phyloP scores from a whole-genome alignment of 306 rosid genomes.

The Fagus sylvatica region DNA sequence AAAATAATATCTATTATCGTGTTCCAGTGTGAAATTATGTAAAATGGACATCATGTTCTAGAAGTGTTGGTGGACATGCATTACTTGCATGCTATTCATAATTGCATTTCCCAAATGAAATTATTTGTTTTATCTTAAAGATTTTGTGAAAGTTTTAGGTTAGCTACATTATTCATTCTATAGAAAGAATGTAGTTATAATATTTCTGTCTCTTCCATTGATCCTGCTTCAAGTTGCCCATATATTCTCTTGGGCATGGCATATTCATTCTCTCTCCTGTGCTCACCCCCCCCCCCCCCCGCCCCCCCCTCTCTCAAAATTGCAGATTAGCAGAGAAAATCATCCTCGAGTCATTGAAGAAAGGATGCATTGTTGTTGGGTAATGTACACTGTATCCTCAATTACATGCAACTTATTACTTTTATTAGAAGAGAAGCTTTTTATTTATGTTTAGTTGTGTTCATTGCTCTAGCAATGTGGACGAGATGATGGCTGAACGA shows the following conservation, averaged over 20 bases:
- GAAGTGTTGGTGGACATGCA: not conserved
- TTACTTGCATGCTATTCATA: not conserved
- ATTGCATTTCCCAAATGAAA: not conserved
- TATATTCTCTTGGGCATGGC: not conserved
- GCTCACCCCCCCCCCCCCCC: not conserved
- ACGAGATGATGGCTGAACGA: constrained; percentile 65
- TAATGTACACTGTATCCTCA: too few relatives aligned
- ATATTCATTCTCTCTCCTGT: constrained; percentile 20
- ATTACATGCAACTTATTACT: constrained; percentile 18
- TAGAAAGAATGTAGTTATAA: not conserved
- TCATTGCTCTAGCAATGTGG: constrained; percentile 68
- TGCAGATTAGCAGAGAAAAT: constrained; percentile 84
- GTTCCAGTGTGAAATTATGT: not conserved
- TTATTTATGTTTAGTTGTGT: not conserved
- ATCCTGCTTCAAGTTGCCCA: not conserved
- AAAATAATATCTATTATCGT: too few relatives aligned
- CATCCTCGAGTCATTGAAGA: constrained; percentile 63
- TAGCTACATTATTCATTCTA: not conserved
- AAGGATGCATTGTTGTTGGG: constrained; percentile 62
- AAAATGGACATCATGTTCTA: not conserved
- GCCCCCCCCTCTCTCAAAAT: constrained; percentile 19
- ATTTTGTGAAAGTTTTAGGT: not conserved
- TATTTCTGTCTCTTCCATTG: not conserved
- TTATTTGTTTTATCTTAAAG: not conserved
- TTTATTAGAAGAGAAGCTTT: not conserved